phyloP scores from a whole-genome alignment of 2,329 filamentous ascomycete genomes.

The Fusarium sp. region DNA sequence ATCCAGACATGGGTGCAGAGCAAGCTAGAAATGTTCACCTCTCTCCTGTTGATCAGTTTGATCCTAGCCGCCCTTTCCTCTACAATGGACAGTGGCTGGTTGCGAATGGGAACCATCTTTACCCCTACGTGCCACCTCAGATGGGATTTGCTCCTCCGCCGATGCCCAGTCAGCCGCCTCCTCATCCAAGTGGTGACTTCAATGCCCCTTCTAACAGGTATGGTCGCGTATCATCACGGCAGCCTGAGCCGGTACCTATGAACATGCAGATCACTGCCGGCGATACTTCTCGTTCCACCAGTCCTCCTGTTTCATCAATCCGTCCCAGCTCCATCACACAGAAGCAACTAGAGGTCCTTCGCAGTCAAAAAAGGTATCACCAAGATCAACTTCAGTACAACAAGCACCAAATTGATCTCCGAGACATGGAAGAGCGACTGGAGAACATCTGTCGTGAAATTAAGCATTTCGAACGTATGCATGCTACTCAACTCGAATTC shows the following conservation, averaged over 20 bases:
- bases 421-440: conserved; percentile 60
- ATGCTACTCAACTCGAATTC: conserved; percentile 59
- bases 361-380: conserved; percentile 66
- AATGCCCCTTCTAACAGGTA: conserved; percentile 11
- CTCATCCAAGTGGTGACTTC: conserved; percentile 16
- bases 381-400: conserved; percentile 73
- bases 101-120: conserved; percentile 49
- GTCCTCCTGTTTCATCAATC: conserved; percentile 69
- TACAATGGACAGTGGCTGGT: conserved; percentile 62
- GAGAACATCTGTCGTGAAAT: conserved; percentile 61
- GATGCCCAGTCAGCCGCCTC: conserved; percentile 36
- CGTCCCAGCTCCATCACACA: conserved; percentile 71
- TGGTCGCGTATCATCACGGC: conserved; percentile 14
- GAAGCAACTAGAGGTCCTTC: conserved; percentile 67
- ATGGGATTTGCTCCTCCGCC: conserved; percentile 47
- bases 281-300: conserved; percentile 31
- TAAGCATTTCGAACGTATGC: conserved; percentile 62
- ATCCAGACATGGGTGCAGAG: conserved; percentile 51
- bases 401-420: conserved; percentile 72
- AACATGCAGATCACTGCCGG: not conserved
- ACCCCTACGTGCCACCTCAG: conserved; percentile 33
- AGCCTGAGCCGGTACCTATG: conserved; percentile 11
- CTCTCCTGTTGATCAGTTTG: conserved; percentile 61
- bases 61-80: conserved; percentile 60
- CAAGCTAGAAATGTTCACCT: conserved; percentile 52